phyloP scores from a whole-genome alignment of 768 basidiomycete species.

The Boletus sp. region DNA sequence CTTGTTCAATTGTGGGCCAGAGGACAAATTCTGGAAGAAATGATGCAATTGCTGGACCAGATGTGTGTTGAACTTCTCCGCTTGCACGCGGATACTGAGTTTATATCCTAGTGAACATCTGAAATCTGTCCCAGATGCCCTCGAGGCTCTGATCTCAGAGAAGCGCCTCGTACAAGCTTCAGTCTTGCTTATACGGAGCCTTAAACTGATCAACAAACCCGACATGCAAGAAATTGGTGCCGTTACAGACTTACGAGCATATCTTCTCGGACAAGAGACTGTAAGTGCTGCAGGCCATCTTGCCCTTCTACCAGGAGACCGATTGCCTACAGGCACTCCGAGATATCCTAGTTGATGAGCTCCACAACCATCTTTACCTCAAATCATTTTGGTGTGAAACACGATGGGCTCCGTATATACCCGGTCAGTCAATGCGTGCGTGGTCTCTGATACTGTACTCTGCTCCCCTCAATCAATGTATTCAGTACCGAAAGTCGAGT shows the following conservation, averaged over 20 bases:
- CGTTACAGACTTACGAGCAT: slow-evolving; percentile 79
- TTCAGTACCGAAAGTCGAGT: slow-evolving; percentile 65
- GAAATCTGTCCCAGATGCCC: slow-evolving; percentile 83
- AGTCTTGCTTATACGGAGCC: slow-evolving; percentile 76
- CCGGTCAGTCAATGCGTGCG: slow-evolving; percentile 76
- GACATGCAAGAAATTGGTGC: slow-evolving; percentile 98
- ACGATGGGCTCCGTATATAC: slow-evolving; percentile 82
- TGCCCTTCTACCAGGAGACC: not conserved
- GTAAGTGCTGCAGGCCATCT: slow-evolving; percentile 42
- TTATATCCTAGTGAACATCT: slow-evolving; percentile 67
- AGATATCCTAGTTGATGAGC: slow-evolving; percentile 92
- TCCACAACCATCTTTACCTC: slow-evolving; percentile 96
- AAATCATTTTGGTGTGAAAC: slow-evolving; percentile 96
- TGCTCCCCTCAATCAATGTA: slow-evolving; percentile 6
- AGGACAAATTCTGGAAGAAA: slow-evolving; percentile 90
- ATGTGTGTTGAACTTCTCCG: slow-evolving; percentile 56
- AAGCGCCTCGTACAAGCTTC: slow-evolving; percentile 90
- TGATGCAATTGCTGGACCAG: slow-evolving; percentile 90
- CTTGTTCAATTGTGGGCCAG: slow-evolving; percentile 87
- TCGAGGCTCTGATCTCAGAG: slow-evolving; percentile 94
- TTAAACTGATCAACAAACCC: slow-evolving; percentile 86
- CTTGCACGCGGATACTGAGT: slow-evolving; percentile 13
- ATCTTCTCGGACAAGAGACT: slow-evolving; percentile 81
- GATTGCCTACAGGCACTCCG: slow-evolving; percentile 62
- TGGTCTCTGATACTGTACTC: not conserved